Base-by-base conservation (phyloP, 2,329 filamentous ascomycete genomes). In the Venturia oleaginea region DNA sequence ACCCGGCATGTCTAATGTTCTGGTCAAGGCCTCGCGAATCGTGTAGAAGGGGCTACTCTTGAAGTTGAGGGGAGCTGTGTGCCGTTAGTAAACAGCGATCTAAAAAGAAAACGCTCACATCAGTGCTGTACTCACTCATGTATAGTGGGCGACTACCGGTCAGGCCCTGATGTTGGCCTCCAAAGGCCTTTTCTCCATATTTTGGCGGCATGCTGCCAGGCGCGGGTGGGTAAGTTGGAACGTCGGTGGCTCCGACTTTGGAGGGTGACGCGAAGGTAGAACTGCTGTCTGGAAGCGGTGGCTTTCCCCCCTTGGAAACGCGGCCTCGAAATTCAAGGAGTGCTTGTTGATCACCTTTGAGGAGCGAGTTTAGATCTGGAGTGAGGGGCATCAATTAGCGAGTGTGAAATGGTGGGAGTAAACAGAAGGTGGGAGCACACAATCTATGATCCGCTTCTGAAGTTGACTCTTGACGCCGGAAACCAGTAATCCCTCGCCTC, bases 1-100 rank as follows among this genome's bases (percentile, higher is more conserved):
- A 64, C 63, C 34, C 5, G 93, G 90, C 68, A 92, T 90, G 64
- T 85, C 83, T 51, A 85, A 81, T 22, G 87, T 78, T 8, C 81
- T 78, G 5, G 90, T 85, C 6, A 97, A 76, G 34, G 85, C 81
- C 64, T 85, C 80, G 57, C 86, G 73, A 38, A 93, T 80, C 13
- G 84, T 84, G 72, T 93, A 97, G 75, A 97, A 99, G 0, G 94
- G 93, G 71, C 91, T 96, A 4, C 85, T 75, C 71, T 90, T 93
- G 78, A 89, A 89, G 60, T 75, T 76, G 59, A 84, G 74, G 59
- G 74, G 76, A 64, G 75, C 79, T 80, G 64, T 60, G 27, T 60
- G 59, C 65, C 59, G 57, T 42, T 42, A 70, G 67, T 70, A 69
- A 57, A 65, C 30, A 8, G 27, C 13, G 13, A 32, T 60, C 43